Conservation (phyloP, 192 early-diverging fungal genomes). For the Allomyces javanicus region DNA sequence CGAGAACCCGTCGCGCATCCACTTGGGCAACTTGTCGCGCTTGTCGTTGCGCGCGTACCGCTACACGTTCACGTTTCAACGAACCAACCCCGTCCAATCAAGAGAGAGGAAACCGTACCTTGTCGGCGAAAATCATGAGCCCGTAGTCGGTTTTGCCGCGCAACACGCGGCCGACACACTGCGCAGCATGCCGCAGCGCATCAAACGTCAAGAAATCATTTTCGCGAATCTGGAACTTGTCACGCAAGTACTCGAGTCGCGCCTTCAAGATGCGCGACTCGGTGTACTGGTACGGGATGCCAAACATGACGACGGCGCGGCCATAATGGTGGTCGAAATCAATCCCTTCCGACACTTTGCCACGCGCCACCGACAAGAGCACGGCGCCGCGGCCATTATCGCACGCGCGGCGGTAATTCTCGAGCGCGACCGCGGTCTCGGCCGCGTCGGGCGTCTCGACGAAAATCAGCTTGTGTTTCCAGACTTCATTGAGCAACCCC, state of each 20-base stretch:
- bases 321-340: constrained; percentile 99
- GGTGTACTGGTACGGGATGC: constrained; percentile 98
- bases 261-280: constrained; percentile 89
- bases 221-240: constrained; percentile 82
- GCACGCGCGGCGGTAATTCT: constrained; percentile 86
- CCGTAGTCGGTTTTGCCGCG: constrained; percentile 98
- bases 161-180: constrained; percentile 93
- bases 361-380: constrained; percentile 88
- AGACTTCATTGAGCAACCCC: constrained; percentile 80
- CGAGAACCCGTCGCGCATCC: constrained; percentile 79
- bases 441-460: constrained; percentile 98
- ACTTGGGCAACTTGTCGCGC: constrained; percentile 84
- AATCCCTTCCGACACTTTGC: constrained; percentile 98
- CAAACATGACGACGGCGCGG: constrained; percentile 96
- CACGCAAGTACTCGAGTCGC: constrained; percentile 81
- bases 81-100: no score
- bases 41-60: constrained; percentile 88
- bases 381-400: constrained; percentile 97
- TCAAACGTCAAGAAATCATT: constrained; percentile 99
- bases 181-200: constrained; percentile 94
- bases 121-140: constrained; percentile 97
- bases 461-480: constrained; percentile 97
- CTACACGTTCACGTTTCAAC: no score
- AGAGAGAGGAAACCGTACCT: constrained; percentile 28
- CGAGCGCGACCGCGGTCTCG: constrained; percentile 84